These are phyloP conservation scores for Polysphondylium violaceum DNA, from an alignment of 78 protist species.

Conservation along the genomic window DNA sequence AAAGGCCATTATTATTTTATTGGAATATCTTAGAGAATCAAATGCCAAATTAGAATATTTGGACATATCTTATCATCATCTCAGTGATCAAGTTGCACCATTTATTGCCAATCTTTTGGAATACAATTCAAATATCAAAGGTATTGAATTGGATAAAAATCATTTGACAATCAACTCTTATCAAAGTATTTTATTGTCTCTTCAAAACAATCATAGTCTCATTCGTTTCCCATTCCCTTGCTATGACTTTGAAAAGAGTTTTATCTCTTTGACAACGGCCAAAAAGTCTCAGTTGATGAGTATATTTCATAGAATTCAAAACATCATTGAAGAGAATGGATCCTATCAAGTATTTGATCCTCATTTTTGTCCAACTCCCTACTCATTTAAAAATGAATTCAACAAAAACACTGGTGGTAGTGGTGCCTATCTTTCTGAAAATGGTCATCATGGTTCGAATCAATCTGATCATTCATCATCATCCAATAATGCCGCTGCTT, in stretches of 20 bases:
- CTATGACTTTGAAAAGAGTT: slow-evolving; percentile 21
- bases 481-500: not conserved
- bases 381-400: too few relatives aligned
- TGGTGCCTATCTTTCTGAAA: not conserved
- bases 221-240: slow-evolving; percentile 26
- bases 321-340: slow-evolving; percentile 23
- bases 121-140: not conserved
- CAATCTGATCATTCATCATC: not conserved
- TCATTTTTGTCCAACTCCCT: slow-evolving; percentile 20
- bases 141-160: slow-evolving; percentile 25
- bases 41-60: slow-evolving; percentile 16
- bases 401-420: not conserved
- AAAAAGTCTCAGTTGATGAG: slow-evolving; percentile 9
- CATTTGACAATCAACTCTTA: slow-evolving; percentile 14
- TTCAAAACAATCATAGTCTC: slow-evolving; percentile 29
- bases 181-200: slow-evolving; percentile 18
- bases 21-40: not conserved
- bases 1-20: not conserved
- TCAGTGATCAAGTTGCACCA: not conserved
- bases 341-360: not conserved
- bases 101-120: slow-evolving; percentile 20
- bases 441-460: not conserved
- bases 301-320: slow-evolving; percentile 12
- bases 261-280: not conserved
- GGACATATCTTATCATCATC: not conserved